Evolutionary conservation across 768 basidiomycete species (phyloP), one percentile per base, ranked within the genome.

Genomic region (Russula virescens): DNA sequence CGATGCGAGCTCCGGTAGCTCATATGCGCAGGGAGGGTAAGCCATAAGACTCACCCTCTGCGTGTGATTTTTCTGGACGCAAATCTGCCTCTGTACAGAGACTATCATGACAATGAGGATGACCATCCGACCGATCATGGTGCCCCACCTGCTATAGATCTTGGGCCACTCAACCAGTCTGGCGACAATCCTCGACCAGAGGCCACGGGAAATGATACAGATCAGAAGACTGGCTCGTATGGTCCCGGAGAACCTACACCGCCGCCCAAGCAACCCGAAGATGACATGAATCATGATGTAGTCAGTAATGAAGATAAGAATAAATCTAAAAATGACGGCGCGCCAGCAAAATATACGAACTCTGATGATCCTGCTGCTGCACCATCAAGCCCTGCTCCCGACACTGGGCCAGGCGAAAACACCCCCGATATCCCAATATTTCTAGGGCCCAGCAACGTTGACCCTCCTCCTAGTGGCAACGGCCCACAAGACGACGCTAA

Each of bases 1-100:
- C n/a, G 53, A 59, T 11, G 66, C 68, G 43, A 60, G 53, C 38
- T 67, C 66, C 31, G 66, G 66, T 5, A 58, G 52, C 51, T 59
- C 65, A 7, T 51, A 55, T 42, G 58, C 63, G 10, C 43, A 56
- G 35, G 63, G 66, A 56, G 58, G 55, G 60, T 61, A 48, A 21
- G 55, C 53, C 52, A 16, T 18, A 31, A 14, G 38, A 26, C 42
- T 52, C 3, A 31, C 35, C 3, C 13, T 1, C 25, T 34, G 21
- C 23, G 11, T 11, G 16, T 46, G 13, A 11, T 38, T 43, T 13
- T 61, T 35, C 23, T 26, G 23, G 25, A 54, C 18, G 23, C 23
- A 45, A 56, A 18, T 25, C 19, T 55, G 43, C 23, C 38, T 40
- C 26, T 11, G n/a, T 23, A 50, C 25, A 64, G 63, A 31, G 63